These are phyloP conservation scores for Globisporangium orthogonon DNA, from an alignment of 352 stramenopile species.

Conservation along the genomic window DNA sequence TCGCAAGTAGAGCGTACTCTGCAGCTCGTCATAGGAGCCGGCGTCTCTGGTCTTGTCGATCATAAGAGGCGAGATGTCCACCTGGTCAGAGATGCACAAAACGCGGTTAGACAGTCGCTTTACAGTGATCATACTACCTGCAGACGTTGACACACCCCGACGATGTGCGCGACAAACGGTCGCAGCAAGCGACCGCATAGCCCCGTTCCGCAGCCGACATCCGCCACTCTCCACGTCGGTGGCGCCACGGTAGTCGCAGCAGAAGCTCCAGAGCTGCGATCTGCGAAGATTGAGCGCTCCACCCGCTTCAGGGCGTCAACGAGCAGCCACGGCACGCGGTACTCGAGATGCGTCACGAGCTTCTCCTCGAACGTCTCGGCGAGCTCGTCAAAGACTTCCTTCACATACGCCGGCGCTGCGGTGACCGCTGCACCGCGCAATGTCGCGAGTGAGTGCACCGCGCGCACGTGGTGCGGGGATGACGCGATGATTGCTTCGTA, in stretches of 20 bases:
- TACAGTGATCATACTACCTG: not conserved
- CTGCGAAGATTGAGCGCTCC: constrained; percentile 21
- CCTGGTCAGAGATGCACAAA: constrained; percentile 18
- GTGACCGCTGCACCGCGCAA: constrained; percentile 41
- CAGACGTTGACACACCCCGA: constrained; percentile 26
- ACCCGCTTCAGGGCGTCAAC: constrained; percentile 49
- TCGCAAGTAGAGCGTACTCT: constrained; percentile 32
- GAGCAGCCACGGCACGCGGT: constrained; percentile 76
- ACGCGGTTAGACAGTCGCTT: not conserved
- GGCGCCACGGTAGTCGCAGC: not conserved
- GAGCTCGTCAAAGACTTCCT: constrained; percentile 73
- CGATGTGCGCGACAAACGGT: constrained; percentile 45
- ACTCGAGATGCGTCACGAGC: constrained; percentile 70
- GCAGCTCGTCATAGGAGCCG: constrained; percentile 61
- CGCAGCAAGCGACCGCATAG: constrained; percentile 65
- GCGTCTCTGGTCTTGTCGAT: constrained; percentile 64
- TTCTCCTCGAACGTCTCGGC: constrained; percentile 80
- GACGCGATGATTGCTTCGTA: constrained; percentile 39
- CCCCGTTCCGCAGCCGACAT: constrained; percentile 74
- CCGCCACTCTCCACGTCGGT: constrained; percentile 34
- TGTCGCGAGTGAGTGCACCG: constrained; percentile 58
- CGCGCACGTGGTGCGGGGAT: constrained; percentile 39
- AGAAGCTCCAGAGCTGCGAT: not conserved
- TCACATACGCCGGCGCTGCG: constrained; percentile 58
- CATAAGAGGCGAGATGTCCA: constrained; percentile 78